Percentiles rank a stretch among this genome's conserved stretches.
Conservation (phyloP, 371 early-diverging fungal species). For the Thermomucor indicae-seudaticae region DNA sequence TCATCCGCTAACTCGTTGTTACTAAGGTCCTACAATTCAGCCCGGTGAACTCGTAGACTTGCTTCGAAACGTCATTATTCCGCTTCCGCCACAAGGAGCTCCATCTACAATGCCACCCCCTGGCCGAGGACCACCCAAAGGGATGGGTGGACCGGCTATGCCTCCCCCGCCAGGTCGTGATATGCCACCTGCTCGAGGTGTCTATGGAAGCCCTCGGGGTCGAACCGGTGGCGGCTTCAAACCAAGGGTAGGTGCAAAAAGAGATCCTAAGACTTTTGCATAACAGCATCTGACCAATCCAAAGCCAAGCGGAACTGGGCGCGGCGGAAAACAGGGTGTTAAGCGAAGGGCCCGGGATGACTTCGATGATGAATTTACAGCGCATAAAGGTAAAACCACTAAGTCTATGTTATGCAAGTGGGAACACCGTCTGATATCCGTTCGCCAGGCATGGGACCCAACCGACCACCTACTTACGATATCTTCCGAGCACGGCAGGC, state of each 20-base stretch:
- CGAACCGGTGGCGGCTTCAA: constrained; percentile 18
- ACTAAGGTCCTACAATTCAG: constrained; percentile 38
- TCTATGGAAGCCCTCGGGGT: constrained; percentile 20
- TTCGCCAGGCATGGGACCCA: constrained; percentile 46
- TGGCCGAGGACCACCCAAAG: constrained; percentile 11
- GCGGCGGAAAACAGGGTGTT: constrained; percentile 22
- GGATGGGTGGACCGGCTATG: constrained; percentile 19
- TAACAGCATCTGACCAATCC: not conserved
- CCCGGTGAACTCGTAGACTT: constrained; percentile 50
- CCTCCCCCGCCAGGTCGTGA: constrained; percentile 18
- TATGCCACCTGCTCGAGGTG: constrained; percentile 18
- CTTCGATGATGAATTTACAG: constrained; percentile 47
- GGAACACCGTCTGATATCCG: too few species aligned
- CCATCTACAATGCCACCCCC: constrained; percentile 12
- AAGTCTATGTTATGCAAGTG: not conserved
- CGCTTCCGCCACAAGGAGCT: constrained; percentile 27
- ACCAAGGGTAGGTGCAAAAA: constrained; percentile 17
- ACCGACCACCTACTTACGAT: constrained; percentile 62
- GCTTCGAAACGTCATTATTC: constrained; percentile 43
- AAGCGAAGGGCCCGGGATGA: constrained; percentile 49
- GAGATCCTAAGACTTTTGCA: not conserved
- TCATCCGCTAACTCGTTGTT: not conserved
- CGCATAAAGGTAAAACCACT: constrained; percentile 32
- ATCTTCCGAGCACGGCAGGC: constrained; percentile 56
- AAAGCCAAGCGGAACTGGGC: constrained; percentile 1